phyloP scores from a whole-genome alignment of 768 basidiomycete species.

The Agrocybe chaxingu region DNA sequence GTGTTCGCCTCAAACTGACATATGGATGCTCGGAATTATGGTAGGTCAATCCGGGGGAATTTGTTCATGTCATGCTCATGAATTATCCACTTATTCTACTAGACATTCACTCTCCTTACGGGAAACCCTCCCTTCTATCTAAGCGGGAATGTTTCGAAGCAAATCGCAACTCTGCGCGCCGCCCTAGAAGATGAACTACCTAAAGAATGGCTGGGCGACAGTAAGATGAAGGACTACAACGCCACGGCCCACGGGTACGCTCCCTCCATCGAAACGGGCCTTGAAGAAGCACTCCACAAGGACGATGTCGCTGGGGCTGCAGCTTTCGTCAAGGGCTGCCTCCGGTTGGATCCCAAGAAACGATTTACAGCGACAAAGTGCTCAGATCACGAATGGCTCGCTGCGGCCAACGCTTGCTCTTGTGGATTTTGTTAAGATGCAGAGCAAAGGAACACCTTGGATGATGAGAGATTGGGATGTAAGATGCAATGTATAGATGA shows the following conservation, averaged over 20 bases:
- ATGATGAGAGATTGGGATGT: too few species aligned
- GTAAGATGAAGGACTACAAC: conserved; percentile 3
- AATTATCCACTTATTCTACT: not conserved
- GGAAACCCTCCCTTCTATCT: conserved; percentile 5
- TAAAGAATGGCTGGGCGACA: conserved; percentile 2
- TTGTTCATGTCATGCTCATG: not conserved
- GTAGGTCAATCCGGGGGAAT: not conserved
- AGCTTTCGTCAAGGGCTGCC: conserved; percentile 11
- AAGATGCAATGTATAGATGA: too few species aligned
- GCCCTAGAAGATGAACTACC: conserved; percentile 1
- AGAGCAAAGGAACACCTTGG: too few species aligned
- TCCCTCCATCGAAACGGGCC: conserved; percentile 1
- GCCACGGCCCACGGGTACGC: not conserved
- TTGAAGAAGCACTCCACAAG: conserved; percentile 1
- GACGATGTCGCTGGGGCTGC: conserved; percentile 3
- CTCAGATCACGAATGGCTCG: conserved; percentile 7
- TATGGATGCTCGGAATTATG: conserved; percentile 14
- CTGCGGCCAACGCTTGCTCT: conserved; percentile 5
- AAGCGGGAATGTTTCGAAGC: not conserved
- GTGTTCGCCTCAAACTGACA: conserved; percentile 13
- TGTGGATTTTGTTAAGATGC: conserved; percentile 4
- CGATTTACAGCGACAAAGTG: conserved; percentile 1
- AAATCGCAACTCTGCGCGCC: conserved; percentile 1
- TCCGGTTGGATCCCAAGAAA: conserved; percentile 9
- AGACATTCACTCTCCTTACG: conserved; percentile 9